Evolutionary conservation across 2,329 filamentous ascomycete genomes (phyloP).

Genomic region (Sarocladiaceae sp.): DNA sequence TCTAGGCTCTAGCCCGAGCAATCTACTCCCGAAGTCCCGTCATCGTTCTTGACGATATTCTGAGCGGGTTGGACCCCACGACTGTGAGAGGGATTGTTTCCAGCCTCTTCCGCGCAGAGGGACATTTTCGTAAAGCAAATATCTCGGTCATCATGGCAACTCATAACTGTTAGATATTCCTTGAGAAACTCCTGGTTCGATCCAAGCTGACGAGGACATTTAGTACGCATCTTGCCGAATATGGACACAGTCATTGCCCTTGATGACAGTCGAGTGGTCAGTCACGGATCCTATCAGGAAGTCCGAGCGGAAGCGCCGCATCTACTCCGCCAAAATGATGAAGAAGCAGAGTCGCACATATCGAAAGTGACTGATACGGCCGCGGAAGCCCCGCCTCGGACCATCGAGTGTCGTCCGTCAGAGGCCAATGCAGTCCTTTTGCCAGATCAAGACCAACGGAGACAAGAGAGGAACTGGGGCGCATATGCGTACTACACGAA

Average conservation of each 20-base stretch:
- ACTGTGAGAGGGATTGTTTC: slow-evolving; percentile 28
- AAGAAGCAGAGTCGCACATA: too few relatives aligned
- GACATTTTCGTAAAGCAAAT: not conserved
- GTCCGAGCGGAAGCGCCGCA: too few relatives aligned
- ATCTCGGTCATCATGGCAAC: not conserved
- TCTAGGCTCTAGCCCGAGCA: slow-evolving; percentile 40
- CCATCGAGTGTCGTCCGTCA: too few relatives aligned
- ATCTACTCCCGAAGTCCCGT: slow-evolving; percentile 34
- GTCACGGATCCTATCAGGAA: too few relatives aligned
- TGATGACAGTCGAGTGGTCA: too few relatives aligned
- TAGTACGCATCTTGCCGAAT: not conserved
- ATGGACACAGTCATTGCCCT: not conserved
- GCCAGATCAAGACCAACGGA: too few relatives aligned
- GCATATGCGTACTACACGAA: too few relatives aligned
- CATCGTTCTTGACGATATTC: slow-evolving; percentile 41
- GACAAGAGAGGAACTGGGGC: too few relatives aligned
- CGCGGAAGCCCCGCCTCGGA: too few relatives aligned
- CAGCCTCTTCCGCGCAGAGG: not conserved
- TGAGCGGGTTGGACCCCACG: slow-evolving; percentile 39
- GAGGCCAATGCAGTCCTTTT: too few relatives aligned
- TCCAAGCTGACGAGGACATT: not conserved
- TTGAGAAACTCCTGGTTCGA: not conserved
- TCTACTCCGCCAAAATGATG: too few relatives aligned
- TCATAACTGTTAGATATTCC: not conserved
- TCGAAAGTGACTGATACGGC: too few relatives aligned